A percentile compares a stretch with the other conserved stretches of the same genome.
Conservation (phyloP, 345 rosid genomes). For the Camelina neglecta region DNA sequence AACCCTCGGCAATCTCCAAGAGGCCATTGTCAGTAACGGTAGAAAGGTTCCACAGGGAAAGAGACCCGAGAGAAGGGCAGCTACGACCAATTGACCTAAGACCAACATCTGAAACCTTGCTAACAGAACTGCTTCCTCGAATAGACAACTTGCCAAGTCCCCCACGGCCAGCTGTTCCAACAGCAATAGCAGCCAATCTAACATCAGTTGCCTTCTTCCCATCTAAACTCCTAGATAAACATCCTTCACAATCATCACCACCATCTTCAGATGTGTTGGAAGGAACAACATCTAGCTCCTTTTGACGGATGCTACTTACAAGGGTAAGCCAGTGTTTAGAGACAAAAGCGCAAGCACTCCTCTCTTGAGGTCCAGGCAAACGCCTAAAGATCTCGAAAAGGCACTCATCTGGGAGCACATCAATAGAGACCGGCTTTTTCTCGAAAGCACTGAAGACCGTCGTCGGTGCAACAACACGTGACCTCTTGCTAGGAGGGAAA, state of each 20-base stretch:
- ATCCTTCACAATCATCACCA: constrained; percentile 61
- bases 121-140: constrained; percentile 55
- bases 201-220: constrained; percentile 91
- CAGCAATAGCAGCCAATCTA: constrained; percentile 84
- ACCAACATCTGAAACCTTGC: constrained; percentile 69
- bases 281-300: constrained; percentile 53
- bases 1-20: constrained; percentile 77
- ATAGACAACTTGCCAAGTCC: constrained; percentile 80
- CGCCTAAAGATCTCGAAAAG: constrained; percentile 87
- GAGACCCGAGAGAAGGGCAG: constrained; percentile 72
- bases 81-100: constrained; percentile 76
- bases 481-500: constrained; percentile 77
- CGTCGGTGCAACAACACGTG: constrained; percentile 71
- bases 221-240: constrained; percentile 77
- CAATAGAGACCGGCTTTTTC: constrained; percentile 63
- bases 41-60: constrained; percentile 77
- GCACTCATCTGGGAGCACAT: constrained; percentile 91
- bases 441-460: constrained; percentile 60
- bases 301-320: constrained; percentile 65
- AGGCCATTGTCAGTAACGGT: constrained; percentile 71
- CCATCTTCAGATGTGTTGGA: constrained; percentile 43
- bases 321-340: constrained; percentile 91
- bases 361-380: constrained; percentile 70
- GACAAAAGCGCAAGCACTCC: constrained; percentile 80
- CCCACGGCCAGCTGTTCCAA: constrained; percentile 85